Percentiles rank a stretch among this genome's conserved stretches.
Evolutionary conservation across 192 early-diverging fungal species (phyloP).

Genomic region (Funneliformis mosseae): DNA sequence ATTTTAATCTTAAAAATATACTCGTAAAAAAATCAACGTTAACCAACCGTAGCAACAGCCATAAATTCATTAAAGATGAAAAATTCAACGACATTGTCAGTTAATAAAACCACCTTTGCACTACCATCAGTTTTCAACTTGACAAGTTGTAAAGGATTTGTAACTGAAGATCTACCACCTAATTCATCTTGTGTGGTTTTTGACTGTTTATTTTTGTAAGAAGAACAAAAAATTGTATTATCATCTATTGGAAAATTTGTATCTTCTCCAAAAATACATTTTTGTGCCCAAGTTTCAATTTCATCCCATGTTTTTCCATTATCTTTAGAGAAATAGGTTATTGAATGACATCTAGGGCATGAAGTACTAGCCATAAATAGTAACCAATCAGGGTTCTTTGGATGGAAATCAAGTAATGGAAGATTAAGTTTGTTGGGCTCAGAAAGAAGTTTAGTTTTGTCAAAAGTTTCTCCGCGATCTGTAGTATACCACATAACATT

Average conservation of each 20-base stretch:
- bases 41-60: constrained; percentile 58
- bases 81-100: constrained; percentile 62
- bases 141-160: constrained; percentile 73
- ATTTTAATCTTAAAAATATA: not conserved
- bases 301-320: constrained; percentile 71
- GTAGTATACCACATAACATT: constrained; percentile 52
- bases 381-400: constrained; percentile 84
- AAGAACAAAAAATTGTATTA: constrained; percentile 76
- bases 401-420: constrained; percentile 87
- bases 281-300: constrained; percentile 80
- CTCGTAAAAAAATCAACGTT: not conserved
- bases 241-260: constrained; percentile 59
- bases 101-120: constrained; percentile 49
- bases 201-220: constrained; percentile 61
- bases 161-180: constrained; percentile 40
- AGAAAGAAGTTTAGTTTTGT: constrained; percentile 51
- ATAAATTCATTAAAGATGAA: constrained; percentile 76
- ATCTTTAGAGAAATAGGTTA: constrained; percentile 71
- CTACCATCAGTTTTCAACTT: constrained; percentile 48
- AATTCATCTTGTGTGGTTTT: constrained; percentile 54
- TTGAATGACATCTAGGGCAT: constrained; percentile 62
- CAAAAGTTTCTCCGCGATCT: constrained; percentile 61
- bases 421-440: constrained; percentile 69
- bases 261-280: constrained; percentile 82
- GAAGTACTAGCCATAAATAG: constrained; percentile 71